Evolutionary conservation across 352 stramenopile species (phyloP), one percentile per base, ranked within the genome.

Genomic region (Phytophthora boehmeriae): DNA sequence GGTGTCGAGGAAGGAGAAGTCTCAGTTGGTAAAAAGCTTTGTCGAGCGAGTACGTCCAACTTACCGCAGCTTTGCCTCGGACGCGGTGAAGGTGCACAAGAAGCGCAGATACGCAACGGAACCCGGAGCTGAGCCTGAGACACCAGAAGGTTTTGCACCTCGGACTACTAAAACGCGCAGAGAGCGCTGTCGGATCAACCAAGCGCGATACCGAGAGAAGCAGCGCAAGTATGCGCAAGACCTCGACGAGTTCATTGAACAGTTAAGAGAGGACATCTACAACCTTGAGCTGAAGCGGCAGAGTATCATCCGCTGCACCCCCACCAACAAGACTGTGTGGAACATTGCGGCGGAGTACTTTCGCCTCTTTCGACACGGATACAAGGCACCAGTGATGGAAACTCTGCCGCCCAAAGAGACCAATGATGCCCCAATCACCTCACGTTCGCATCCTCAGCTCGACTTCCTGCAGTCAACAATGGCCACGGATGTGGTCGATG

Each of bases 101-200:
- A 30, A 30, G 25, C 25, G 25, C 6, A 30, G 25, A 30, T 6
- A 30, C 25, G 6, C 25, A 30, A 30, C n/a, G 49, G 13, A 52
- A 36, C 27, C 54, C 1, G 50, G 51, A 25, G 17, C 36, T 20
- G 11, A 16, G 34, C 34, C 11, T 30, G 27, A 49, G 32, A 34
- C 43, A n/a, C 27, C 9, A 20, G 14, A 36, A 13, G 36, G 41
- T 3, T 43, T 58, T 54, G 36, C 50, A 16, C 43, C 42, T 35
- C 13, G 32, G 34, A 6, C 6, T 6, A 22, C 54, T 10, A 28
- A 41, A 8, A 46, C 52, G 0, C 36, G 59, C 46, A 51, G 51
- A 14, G 43, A 61, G n/a, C 59, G 51, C 35, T 62, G 60, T n/a
- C 41, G 51, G n/a, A 47, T 67, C 27, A 47, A 67, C 38, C 71